Percentiles rank a stretch among this genome's conserved stretches.
phyloP scores from a whole-genome alignment of 2,329 filamentous ascomycete species.

The Aureobasidium sp. region DNA sequence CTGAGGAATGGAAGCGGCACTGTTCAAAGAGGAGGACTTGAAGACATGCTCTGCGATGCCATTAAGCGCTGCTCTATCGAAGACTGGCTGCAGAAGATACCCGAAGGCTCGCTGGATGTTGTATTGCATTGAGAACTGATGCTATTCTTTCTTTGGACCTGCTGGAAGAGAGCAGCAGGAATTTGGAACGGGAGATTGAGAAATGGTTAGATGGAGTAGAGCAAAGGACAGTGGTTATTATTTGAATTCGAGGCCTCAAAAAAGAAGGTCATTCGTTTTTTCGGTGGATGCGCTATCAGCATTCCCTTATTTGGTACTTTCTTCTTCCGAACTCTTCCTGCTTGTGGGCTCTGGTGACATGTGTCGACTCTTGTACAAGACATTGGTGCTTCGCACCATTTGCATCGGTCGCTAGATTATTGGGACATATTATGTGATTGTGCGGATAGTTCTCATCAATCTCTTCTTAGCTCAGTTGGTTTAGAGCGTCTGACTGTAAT shows the following conservation, averaged over 20 bases:
- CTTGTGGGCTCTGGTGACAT: neutral
- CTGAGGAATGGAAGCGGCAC: neutral
- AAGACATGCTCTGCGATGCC: neutral
- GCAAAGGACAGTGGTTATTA: neutral
- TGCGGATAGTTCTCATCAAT: neutral
- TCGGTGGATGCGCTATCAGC: neutral
- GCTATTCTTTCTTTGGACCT: neutral
- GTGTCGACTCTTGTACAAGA: too few species aligned
- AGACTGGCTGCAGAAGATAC: neutral
- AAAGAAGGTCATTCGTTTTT: neutral
- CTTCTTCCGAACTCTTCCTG: too few species aligned
- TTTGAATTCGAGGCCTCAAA: neutral
- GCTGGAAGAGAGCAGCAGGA: neutral
- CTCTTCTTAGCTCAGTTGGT: slow-evolving; percentile 13
- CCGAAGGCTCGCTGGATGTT: neutral
- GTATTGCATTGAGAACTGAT: neutral
- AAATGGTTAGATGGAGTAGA: neutral
- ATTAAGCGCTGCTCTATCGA: neutral
- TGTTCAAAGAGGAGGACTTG: neutral
- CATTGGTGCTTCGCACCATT: too few species aligned
- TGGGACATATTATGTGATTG: too few species aligned
- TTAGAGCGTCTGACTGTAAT: slow-evolving; percentile 13
- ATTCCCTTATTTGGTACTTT: neutral
- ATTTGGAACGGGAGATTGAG: neutral
- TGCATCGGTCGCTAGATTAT: neutral